phyloP scores from a whole-genome alignment of 2,329 filamentous ascomycete genomes.

The Cercospora sp. region DNA sequence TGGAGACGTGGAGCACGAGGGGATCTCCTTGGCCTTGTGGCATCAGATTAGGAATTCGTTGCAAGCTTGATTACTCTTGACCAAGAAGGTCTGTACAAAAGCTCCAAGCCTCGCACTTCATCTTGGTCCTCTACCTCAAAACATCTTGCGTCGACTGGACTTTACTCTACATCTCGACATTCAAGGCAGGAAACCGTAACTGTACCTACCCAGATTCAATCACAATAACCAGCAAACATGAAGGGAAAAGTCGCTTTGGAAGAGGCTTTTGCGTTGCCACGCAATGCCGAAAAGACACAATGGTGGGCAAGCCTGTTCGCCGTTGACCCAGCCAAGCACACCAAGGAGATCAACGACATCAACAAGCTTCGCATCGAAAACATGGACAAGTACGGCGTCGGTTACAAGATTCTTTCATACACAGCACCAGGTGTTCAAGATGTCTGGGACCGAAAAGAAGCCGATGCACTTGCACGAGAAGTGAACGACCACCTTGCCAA shows the following conservation, averaged over 20 bases:
- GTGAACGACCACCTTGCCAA: slow-evolving; percentile 52
- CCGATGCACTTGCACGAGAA: slow-evolving; percentile 47
- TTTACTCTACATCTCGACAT: not conserved
- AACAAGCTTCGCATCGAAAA: slow-evolving; percentile 46
- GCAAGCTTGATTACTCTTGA: not conserved
- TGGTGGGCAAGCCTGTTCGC: slow-evolving; percentile 65
- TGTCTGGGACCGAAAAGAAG: slow-evolving; percentile 48
- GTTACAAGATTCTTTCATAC: slow-evolving; percentile 51
- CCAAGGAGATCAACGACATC: slow-evolving; percentile 55
- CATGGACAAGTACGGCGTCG: slow-evolving; percentile 49
- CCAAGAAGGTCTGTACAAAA: not conserved
- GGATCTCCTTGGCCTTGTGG: not conserved
- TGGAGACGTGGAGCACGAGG: slow-evolving; percentile 4
- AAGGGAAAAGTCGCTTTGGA: slow-evolving; percentile 62
- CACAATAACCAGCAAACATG: slow-evolving; percentile 6
- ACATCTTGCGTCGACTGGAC: not conserved
- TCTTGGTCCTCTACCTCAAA: not conserved
- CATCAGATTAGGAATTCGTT: not conserved
- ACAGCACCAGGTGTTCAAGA: slow-evolving; percentile 53
- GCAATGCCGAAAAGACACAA: slow-evolving; percentile 58
- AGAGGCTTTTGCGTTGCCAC: slow-evolving; percentile 62
- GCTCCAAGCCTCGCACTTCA: not conserved
- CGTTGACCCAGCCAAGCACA: slow-evolving; percentile 59
- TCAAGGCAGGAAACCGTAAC: not conserved
- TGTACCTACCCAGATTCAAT: not conserved